Conservation (phyloP, 768 basidiomycete genomes). For the Neoboletus subvelutipes region DNA sequence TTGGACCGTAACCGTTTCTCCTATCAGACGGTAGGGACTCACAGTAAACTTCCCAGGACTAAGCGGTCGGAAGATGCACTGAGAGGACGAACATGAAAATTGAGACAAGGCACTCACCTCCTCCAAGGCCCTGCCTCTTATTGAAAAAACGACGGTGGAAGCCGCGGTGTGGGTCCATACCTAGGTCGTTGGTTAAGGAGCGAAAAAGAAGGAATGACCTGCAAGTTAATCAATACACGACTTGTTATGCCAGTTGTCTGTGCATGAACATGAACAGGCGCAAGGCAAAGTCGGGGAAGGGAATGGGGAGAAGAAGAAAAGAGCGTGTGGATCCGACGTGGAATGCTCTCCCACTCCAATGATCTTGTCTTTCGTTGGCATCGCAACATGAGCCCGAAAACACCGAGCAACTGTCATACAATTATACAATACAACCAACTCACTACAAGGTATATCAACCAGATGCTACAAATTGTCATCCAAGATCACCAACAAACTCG, state of each 20-base stretch:
- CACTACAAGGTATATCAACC: constrained; percentile 7
- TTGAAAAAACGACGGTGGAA: constrained; percentile 18
- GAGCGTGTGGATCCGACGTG: not conserved
- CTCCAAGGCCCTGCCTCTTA: constrained; percentile 30
- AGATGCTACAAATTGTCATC: constrained; percentile 12
- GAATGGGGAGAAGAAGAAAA: not conserved
- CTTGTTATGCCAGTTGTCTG: not conserved
- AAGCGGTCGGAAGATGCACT: not conserved
- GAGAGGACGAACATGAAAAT: not conserved
- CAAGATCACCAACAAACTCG: not conserved
- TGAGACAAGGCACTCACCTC: constrained; percentile 24
- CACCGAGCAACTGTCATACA: not conserved
- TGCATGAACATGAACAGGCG: constrained; percentile 13
- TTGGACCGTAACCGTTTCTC: not conserved
- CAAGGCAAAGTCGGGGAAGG: not conserved
- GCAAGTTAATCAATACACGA: constrained; percentile 3
- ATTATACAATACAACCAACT: constrained; percentile 4
- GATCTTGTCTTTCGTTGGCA: constrained; percentile 26
- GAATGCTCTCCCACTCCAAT: constrained; percentile 18
- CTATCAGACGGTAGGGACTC: constrained; percentile 2
- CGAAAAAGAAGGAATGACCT: constrained; percentile 25
- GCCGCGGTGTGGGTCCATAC: constrained; percentile 22
- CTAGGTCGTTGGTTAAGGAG: constrained; percentile 13
- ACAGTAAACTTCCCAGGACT: constrained; percentile 26
- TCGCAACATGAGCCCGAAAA: constrained; percentile 22